Base-by-base conservation (phyloP, 2,329 filamentous ascomycete genomes). In the Hymenotorrendiella dingleyae region DNA sequence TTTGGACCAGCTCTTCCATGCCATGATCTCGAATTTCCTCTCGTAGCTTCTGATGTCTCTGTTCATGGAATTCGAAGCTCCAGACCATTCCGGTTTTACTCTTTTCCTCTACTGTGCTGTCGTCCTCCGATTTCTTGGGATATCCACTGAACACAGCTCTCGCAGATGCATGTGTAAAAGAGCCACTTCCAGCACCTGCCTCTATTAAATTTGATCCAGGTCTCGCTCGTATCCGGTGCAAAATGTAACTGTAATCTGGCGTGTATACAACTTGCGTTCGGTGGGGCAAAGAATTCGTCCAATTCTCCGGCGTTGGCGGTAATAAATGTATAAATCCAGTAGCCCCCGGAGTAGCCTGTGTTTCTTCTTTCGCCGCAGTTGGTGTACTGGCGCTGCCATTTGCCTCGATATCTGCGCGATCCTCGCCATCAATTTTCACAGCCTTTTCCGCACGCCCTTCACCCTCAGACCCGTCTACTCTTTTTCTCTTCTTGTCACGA, bases 251-350 rank as follows among this genome's bases (percentile, higher is more conserved):
- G 65, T 89, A 90, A 62, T 93, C 86, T 12, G 86, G 85, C 0
- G 84, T 90, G 62, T 93, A 93, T 40, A 93, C 86, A 27, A 93
- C 86, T 60, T 93, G 86, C 0, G 86, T 93, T 47, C 86, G 73
- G 61, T 93, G 86, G 1, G 86, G 86, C 36, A 93, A 65, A 45
- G 83, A 86, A 42, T 77, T 76, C 0, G 86, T 93, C 86, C 86
- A 93, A 17, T 86, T 72, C 62, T 93, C 86, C 4, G 86, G 86
- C 0, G 86, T 89, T 0, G 86, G 86, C 10, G 82, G 81, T 12
- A 93, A 70, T 14, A 93, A 68, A 63, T 93, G 86, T 37, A 87
- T 74, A 62, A 93, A 93, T 19, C 86, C 86, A 53, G 80, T 75
- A 2, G 73, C 55, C 0, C 79, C 78, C 11, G 74, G 68, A 1